phyloP scores from a whole-genome alignment of 2,329 filamentous ascomycete species.

The Lasiodiplodia hormozganensis region DNA sequence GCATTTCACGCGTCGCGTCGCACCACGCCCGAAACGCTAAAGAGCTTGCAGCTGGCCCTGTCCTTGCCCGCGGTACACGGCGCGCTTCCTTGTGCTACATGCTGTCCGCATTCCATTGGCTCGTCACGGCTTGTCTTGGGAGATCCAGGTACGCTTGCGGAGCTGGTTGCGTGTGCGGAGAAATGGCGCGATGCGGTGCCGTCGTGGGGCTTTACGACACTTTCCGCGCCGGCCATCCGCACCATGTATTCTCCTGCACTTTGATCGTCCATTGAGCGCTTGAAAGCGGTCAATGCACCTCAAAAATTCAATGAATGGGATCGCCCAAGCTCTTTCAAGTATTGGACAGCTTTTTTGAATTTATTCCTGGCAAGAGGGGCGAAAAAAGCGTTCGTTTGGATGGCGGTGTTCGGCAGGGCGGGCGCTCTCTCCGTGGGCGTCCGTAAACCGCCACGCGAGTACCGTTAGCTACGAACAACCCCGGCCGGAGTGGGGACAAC shows the following conservation, averaged over 20 bases:
- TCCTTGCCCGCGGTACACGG: not conserved
- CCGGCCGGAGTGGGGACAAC: not conserved
- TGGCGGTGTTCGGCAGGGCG: not conserved
- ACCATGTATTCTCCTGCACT: not conserved
- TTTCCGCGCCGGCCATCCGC: not conserved
- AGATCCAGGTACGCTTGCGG: slow-evolving; percentile 5
- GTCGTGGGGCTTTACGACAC: slow-evolving; percentile 7
- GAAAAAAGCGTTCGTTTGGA: not conserved
- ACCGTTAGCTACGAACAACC: not conserved
- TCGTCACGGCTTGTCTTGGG: not conserved
- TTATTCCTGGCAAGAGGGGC: too few relatives aligned
- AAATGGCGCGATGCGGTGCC: not conserved
- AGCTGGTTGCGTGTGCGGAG: slow-evolving; percentile 8
- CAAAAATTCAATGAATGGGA: too few relatives aligned
- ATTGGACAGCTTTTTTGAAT: not conserved
- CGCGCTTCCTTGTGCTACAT: not conserved
- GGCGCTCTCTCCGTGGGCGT: not conserved
- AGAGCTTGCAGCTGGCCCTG: not conserved
- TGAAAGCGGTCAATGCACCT: not conserved
- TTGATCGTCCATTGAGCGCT: not conserved
- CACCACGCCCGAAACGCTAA: not conserved
- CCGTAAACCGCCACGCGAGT: not conserved
- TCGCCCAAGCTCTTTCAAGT: too few relatives aligned
- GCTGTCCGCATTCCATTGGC: not conserved
- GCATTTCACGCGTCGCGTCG: not conserved